A percentile compares a stretch with the other conserved stretches of the same genome.
Evolutionary conservation across 2,329 filamentous ascomycete genomes (phyloP).

Genomic region (Diaporthe sp.): DNA sequence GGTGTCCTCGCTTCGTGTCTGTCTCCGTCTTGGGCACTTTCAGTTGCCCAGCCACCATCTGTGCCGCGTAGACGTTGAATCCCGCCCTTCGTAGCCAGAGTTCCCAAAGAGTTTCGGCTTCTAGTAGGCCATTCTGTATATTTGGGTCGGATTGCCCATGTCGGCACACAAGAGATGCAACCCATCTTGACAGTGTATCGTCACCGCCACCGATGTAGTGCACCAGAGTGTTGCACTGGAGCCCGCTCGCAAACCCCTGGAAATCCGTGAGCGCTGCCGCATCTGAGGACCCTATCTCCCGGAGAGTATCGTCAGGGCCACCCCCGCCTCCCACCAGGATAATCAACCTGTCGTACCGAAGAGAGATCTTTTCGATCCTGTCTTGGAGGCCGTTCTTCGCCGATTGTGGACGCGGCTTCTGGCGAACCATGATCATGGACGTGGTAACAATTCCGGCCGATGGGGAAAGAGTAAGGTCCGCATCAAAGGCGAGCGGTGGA

Average conservation of each 20-base stretch:
- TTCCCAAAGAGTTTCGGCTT: conserved; percentile 77
- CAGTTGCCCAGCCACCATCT: conserved; percentile 68
- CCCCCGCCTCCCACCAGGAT: conserved; percentile 74
- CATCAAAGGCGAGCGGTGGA: conserved; percentile 66
- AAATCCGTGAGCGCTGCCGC: conserved; percentile 63
- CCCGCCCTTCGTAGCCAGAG: conserved; percentile 75
- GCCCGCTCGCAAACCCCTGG: conserved; percentile 59
- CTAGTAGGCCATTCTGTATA: conserved; percentile 53
- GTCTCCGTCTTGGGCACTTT: conserved; percentile 49
- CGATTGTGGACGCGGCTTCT: conserved; percentile 73
- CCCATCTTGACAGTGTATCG: conserved; percentile 67
- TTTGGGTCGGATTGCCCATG: conserved; percentile 50
- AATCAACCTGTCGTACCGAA: conserved; percentile 76
- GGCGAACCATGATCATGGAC: conserved; percentile 78
- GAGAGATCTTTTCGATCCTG: conserved; percentile 65
- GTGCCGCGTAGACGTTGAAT: conserved; percentile 80
- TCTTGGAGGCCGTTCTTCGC: conserved; percentile 64
- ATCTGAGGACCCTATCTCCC: conserved; percentile 57
- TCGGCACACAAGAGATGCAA: conserved; percentile 64
- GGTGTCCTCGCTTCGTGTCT: conserved; percentile 43
- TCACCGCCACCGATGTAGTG: conserved; percentile 65
- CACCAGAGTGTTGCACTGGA: conserved; percentile 56
- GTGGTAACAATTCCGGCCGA: conserved; percentile 78
- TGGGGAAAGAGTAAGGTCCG: conserved; percentile 81
- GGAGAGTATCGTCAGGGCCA: conserved; percentile 56